Base-by-base conservation (phyloP, 192 early-diverging fungal genomes). In the Gonapodya sp. region DNA sequence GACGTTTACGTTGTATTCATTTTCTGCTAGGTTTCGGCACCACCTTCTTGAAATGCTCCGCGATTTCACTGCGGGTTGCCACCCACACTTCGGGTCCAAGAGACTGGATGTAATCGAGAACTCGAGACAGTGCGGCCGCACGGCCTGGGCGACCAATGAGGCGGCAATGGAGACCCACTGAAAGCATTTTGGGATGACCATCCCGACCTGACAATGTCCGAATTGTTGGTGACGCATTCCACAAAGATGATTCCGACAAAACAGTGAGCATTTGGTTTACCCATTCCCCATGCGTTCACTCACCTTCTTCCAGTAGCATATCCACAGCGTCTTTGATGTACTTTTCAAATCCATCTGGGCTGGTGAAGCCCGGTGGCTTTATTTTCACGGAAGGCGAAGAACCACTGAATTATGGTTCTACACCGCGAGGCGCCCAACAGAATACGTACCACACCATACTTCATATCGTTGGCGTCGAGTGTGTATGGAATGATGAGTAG, bases 301-400 rank as follows among this genome's bases (percentile, higher is more conserved):
- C n/a, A 16, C 89, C 89, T 82, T 89, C 89, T 35, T 81, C 80
- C 73, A 83, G 83, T 2, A 89, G 80, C 14, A 84, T 73, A 75
- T 89, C 89, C 80, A 89, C 84, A 0, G 85, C 82, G 82, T 88
- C 85, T 73, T 89, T 89, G 36, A 89, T 81, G 83, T 89, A 88
- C 35, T 72, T 24, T 78, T 82, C 87, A 81, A 85, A 89, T 0
- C 78, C 86, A 16, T 87, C 85, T 0, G 85, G 85, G 31, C 83
- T 81, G 0, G 82, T 80, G 82, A 89, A 89, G 1, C 89, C 89
- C n/a, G 88, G 88, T 35, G 88, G 80, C n/a, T 83, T 75, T 73
- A 35, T 64, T 16, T 16, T 64, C 46, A 24, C 8, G 46, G 24
- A 24, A 64, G 46, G 24, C 8, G 46, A 24, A n/a, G n/a, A n/a